phyloP scores from a whole-genome alignment of 257 asterid species.

The Cynanchum wilfordii region DNA sequence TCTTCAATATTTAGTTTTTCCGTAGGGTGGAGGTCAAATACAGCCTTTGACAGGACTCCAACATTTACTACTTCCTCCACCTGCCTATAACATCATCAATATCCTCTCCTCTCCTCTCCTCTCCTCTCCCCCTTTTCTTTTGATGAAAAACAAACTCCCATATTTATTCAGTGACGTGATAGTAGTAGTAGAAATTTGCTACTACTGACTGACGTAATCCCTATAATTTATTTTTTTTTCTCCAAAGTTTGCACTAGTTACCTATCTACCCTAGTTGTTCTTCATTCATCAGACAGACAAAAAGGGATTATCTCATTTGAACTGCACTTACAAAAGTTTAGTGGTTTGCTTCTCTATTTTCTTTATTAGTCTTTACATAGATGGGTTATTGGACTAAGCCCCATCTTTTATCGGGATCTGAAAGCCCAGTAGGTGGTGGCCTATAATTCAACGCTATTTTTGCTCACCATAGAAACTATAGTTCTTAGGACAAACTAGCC shows the following conservation, averaged over 20 bases:
- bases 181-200: no score
- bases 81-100: background rate
- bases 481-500: background rate
- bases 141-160: background rate
- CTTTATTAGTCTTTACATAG: no score
- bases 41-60: background rate
- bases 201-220: background rate
- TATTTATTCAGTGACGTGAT: conserved; percentile 2
- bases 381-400: background rate
- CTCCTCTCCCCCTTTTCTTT: background rate
- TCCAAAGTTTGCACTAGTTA: background rate
- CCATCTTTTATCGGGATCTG: background rate
- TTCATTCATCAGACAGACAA: background rate
- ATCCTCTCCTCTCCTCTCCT: no score
- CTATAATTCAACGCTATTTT: no score
- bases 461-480: no score
- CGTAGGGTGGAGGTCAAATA: conserved; percentile 1
- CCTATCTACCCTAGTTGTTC: background rate
- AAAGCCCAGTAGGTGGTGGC: background rate
- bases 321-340: background rate
- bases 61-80: background rate
- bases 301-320: background rate
- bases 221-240: no score
- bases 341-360: no score
- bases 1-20: background rate